phyloP scores from a whole-genome alignment of 345 rosid species.

The Pistacia atlantica region DNA sequence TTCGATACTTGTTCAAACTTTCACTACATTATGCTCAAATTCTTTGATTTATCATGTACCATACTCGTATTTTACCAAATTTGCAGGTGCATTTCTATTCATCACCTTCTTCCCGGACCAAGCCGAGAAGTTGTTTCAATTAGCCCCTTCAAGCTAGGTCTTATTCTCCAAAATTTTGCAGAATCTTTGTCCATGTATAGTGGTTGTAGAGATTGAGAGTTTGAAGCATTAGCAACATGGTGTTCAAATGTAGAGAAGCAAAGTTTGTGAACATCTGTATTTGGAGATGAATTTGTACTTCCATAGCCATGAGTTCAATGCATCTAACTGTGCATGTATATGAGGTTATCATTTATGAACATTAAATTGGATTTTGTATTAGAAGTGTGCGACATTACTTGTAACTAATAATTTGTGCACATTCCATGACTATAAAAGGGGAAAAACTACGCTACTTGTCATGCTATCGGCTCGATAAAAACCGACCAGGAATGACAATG shows the following conservation, averaged over 20 bases:
- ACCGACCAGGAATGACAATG: no score
- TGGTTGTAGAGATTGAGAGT: conserved; percentile 1
- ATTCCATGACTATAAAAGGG: no score
- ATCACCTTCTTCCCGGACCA: conserved; percentile 86
- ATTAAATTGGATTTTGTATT: no score
- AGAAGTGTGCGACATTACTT: no score
- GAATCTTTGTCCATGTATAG: neutral
- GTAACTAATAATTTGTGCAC: no score
- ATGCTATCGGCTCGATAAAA: no score
- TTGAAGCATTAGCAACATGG: neutral
- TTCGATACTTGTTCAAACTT: neutral
- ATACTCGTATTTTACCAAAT: neutral
- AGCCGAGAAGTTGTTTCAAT: conserved; percentile 70
- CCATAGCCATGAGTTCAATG: neutral
- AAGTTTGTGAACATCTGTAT: neutral
- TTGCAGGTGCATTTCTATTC: conserved; percentile 86
- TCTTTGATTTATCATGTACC: neutral
- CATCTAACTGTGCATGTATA: neutral
- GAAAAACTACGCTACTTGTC: no score
- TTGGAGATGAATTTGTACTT: neutral
- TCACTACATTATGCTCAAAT: neutral
- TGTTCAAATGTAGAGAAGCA: neutral
- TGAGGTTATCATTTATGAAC: neutral
- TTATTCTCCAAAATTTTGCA: conserved; percentile 21
- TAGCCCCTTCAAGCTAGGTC: conserved; percentile 54